Conservation (phyloP, 2,329 filamentous ascomycete species). For the Curvularia eragrostidis region DNA sequence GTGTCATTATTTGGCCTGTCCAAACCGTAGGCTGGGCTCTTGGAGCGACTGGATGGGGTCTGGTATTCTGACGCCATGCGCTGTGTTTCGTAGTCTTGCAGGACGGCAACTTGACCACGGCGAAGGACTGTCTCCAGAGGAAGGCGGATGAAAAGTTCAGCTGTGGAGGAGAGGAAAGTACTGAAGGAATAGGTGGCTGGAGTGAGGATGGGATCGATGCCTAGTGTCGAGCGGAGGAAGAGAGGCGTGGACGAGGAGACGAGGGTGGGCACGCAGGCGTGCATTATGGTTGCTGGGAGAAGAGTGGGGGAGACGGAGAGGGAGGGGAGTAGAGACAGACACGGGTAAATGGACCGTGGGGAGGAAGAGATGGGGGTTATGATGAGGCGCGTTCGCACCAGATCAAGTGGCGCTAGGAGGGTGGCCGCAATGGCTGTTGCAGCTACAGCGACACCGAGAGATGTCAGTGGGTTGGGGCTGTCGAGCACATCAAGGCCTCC, state of each 20-base stretch:
- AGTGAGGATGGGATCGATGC: constrained; percentile 80
- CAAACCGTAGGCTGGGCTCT: constrained; percentile 30
- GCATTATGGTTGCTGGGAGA: constrained; percentile 82
- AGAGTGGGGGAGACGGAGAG: constrained; percentile 70
- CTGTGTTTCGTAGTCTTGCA: constrained; percentile 46
- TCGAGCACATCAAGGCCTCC: constrained; percentile 81
- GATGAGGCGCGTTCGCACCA: constrained; percentile 86
- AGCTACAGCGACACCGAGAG: constrained; percentile 73
- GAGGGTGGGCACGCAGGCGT: constrained; percentile 83
- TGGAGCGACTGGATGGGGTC: constrained; percentile 22
- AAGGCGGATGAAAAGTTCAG: constrained; percentile 84
- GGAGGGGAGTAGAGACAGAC: constrained; percentile 78
- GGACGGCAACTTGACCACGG: constrained; percentile 79
- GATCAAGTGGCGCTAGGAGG: constrained; percentile 83
- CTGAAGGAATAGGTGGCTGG: constrained; percentile 82
- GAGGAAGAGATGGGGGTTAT: constrained; percentile 78
- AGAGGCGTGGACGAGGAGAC: constrained; percentile 84
- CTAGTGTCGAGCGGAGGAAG: constrained; percentile 81
- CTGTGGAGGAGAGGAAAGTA: constrained; percentile 79
- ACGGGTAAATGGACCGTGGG: constrained; percentile 78
- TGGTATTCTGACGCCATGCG: constrained; percentile 38
- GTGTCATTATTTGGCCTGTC: constrained; percentile 25
- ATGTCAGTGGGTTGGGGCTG: constrained; percentile 81
- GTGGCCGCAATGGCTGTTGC: constrained; percentile 75
- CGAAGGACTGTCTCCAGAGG: constrained; percentile 92